Evolutionary conservation across 2,329 filamentous ascomycete species (phyloP).

Genomic region (Aspergillus glaucus): DNA sequence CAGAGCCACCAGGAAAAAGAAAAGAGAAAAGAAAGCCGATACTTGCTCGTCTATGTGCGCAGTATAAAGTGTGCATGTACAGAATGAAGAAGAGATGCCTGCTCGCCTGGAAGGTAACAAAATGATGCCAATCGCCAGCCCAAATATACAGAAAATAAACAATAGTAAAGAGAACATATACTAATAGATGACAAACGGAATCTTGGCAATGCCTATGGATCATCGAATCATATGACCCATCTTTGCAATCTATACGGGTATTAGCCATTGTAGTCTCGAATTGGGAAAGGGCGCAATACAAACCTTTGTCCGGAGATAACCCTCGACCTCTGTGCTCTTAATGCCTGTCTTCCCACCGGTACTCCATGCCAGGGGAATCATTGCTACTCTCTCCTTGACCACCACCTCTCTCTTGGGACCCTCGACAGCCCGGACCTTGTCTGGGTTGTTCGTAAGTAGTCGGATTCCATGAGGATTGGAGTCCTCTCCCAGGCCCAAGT

Average conservation of each 20-base stretch:
- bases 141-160: not conserved
- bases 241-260: slow-evolving; percentile 62
- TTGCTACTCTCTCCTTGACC: slow-evolving; percentile 84
- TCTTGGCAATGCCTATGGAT: slow-evolving; percentile 1
- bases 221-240: slow-evolving; percentile 70
- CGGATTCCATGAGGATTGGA: slow-evolving; percentile 57
- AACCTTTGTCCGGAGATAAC: slow-evolving; percentile 92
- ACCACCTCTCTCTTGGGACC: slow-evolving; percentile 81
- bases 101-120: not conserved
- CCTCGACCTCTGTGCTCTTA: slow-evolving; percentile 80
- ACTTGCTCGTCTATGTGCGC: not conserved
- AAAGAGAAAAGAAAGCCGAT: not conserved
- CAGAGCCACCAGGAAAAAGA: not conserved
- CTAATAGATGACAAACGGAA: no score
- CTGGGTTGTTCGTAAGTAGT: slow-evolving; percentile 91
- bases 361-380: slow-evolving; percentile 93
- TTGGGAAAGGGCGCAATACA: slow-evolving; percentile 22
- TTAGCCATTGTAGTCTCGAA: not conserved
- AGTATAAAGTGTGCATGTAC: not conserved
- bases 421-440: slow-evolving; percentile 92
- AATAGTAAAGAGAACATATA: not conserved
- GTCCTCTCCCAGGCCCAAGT: slow-evolving; percentile 67
- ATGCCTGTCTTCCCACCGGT: slow-evolving; percentile 71
- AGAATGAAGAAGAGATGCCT: not conserved
- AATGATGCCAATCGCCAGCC: not conserved